phyloP scores from a whole-genome alignment of 1,139 yeast genomes.

The Nakaseomyces delphensis region DNA sequence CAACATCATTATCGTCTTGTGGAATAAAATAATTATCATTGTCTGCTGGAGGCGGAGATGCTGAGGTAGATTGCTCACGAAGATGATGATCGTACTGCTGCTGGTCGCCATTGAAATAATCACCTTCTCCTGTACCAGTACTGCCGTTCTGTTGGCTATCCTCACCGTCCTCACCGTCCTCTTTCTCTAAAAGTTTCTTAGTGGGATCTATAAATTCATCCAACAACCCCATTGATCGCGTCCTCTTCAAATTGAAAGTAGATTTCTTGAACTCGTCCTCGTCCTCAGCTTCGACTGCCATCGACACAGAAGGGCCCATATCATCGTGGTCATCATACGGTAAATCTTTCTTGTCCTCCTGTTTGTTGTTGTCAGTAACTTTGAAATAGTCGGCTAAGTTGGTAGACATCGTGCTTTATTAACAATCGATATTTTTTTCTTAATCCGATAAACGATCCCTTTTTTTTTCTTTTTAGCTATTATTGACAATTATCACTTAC shows the following conservation, averaged over 20 bases:
- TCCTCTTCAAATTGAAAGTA: slow-evolving; percentile 70
- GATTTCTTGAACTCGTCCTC: slow-evolving; percentile 65
- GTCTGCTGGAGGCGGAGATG: slow-evolving; percentile 34
- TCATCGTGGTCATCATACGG: slow-evolving; percentile 23
- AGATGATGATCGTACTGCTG: slow-evolving; percentile 6
- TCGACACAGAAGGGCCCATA: slow-evolving; percentile 34
- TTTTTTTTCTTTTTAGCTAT: not conserved
- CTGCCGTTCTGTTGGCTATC: slow-evolving; percentile 8
- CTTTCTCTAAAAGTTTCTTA: slow-evolving; percentile 28
- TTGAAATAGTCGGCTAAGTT: slow-evolving; percentile 8
- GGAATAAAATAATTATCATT: slow-evolving; percentile 38
- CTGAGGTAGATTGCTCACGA: slow-evolving; percentile 18
- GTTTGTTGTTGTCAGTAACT: not conserved
- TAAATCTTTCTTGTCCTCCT: slow-evolving; percentile 6
- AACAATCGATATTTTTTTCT: no score
- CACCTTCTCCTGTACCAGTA: slow-evolving; percentile 13
- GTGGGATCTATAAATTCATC: slow-evolving; percentile 56
- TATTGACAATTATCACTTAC: no score
- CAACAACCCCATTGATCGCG: slow-evolving; percentile 73
- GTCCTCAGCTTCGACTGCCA: slow-evolving; percentile 58
- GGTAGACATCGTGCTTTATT: slow-evolving; percentile 7
- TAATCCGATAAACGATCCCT: not conserved
- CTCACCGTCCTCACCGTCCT: slow-evolving; percentile 7
- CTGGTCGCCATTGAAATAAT: slow-evolving; percentile 15
- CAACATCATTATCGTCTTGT: slow-evolving; percentile 79